These are phyloP conservation scores for Saccharata proteae DNA, from an alignment of 2,329 filamentous ascomycete species.

Conservation along the genomic window DNA sequence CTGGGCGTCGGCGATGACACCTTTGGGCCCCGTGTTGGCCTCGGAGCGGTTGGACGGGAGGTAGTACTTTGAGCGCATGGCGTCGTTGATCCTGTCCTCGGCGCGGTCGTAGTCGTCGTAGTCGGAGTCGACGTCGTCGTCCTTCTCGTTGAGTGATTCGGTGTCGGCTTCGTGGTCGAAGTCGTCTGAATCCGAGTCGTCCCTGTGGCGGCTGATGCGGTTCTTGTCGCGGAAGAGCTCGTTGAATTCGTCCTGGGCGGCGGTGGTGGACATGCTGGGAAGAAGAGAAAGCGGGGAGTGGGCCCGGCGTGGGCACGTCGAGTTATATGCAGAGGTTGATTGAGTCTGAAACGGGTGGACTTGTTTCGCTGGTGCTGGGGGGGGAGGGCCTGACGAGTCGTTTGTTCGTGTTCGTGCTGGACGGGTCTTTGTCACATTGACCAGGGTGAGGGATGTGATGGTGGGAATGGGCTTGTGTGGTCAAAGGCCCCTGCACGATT, in stretches of 20 bases:
- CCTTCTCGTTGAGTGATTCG: slow-evolving; percentile 48
- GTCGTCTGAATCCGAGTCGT: slow-evolving; percentile 45
- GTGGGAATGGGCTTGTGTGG: no score
- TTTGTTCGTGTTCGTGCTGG: no score
- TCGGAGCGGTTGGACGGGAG: slow-evolving; percentile 52
- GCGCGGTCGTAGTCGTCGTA: slow-evolving; percentile 25
- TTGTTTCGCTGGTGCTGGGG: slow-evolving; percentile 8
- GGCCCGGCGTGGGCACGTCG: slow-evolving; percentile 6
- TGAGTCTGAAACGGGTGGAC: slow-evolving; percentile 6
- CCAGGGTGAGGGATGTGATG: no score
- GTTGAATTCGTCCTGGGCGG: slow-evolving; percentile 41
- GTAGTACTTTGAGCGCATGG: slow-evolving; percentile 44
- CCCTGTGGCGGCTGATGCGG: slow-evolving; percentile 25
- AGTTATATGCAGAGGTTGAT: no score
- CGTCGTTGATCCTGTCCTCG: slow-evolving; percentile 24
- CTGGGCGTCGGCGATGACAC: slow-evolving; percentile 73
- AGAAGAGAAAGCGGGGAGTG: slow-evolving; percentile 5
- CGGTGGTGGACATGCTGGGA: slow-evolving; percentile 28
- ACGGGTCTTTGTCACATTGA: no score
- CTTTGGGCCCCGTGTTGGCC: slow-evolving; percentile 70
- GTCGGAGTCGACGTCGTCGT: slow-evolving; percentile 37
- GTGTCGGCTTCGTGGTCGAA: slow-evolving; percentile 31
- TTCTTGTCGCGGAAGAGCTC: slow-evolving; percentile 37
- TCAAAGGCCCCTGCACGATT: no score
- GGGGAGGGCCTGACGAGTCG: no score